Evolutionary conservation across 2,329 filamentous ascomycete species (phyloP).

Genomic region (Mollisia scopiformis): DNA sequence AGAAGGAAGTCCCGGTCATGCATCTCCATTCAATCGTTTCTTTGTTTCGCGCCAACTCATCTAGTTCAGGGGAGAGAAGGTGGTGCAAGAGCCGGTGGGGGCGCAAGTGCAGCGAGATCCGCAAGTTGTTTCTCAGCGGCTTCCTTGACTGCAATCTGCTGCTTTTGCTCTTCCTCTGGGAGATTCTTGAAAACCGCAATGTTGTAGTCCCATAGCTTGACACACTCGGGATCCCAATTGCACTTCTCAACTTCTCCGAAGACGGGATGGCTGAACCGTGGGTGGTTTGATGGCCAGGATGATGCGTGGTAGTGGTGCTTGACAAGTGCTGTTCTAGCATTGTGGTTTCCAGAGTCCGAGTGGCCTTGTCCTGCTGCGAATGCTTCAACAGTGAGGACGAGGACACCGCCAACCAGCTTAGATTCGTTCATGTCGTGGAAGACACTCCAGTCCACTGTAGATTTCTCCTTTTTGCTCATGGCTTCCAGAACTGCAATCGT

Average conservation of each 20-base stretch:
- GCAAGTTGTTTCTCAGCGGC: slow-evolving; percentile 13
- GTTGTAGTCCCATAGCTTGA: slow-evolving; percentile 67
- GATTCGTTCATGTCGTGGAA: slow-evolving; percentile 71
- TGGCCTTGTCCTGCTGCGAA: slow-evolving; percentile 76
- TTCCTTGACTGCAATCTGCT: slow-evolving; percentile 35
- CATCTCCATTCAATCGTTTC: neutral
- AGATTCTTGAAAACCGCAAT: slow-evolving; percentile 62
- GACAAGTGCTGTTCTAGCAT: slow-evolving; percentile 66
- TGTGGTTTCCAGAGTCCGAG: slow-evolving; percentile 72
- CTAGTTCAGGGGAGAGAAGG: neutral
- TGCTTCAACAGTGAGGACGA: slow-evolving; percentile 71
- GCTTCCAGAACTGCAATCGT: slow-evolving; percentile 66
- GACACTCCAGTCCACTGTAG: slow-evolving; percentile 59
- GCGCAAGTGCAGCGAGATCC: neutral
- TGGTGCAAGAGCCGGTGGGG: neutral
- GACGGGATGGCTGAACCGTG: slow-evolving; percentile 67
- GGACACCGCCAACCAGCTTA: slow-evolving; percentile 63
- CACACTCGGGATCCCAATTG: slow-evolving; percentile 69
- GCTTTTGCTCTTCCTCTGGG: slow-evolving; percentile 60
- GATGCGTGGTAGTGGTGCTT: slow-evolving; percentile 78
- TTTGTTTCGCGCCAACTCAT: neutral
- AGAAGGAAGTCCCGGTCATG: neutral
- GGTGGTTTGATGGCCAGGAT: slow-evolving; percentile 69
- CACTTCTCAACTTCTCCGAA: slow-evolving; percentile 73
- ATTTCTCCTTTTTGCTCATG: slow-evolving; percentile 55